A percentile compares a stretch with the other conserved stretches of the same genome.
Conservation (phyloP, 106 monocot species). For the Acorus calamus region DNA sequence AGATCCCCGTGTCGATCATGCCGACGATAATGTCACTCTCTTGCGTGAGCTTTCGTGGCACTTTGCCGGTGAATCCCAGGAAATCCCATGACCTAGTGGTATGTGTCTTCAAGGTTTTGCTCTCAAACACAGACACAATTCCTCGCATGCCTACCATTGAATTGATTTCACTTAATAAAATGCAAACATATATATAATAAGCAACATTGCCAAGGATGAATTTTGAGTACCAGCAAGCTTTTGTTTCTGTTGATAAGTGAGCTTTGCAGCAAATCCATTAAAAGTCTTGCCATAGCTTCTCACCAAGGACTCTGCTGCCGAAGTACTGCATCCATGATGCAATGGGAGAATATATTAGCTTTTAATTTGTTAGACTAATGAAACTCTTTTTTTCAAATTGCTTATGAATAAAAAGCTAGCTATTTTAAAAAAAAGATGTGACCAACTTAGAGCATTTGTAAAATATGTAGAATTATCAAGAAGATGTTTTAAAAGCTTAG, state of each 20-base stretch:
- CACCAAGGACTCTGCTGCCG: no score
- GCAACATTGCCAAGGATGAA: neutral
- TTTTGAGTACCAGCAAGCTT: slow-evolving; percentile 2
- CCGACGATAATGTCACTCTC: slow-evolving; percentile 2
- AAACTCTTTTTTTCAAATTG: no score
- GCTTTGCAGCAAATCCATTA: slow-evolving; percentile 8
- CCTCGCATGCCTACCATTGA: neutral
- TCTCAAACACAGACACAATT: slow-evolving; percentile 10
- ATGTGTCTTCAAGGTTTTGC: neutral
- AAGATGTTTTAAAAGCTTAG: no score
- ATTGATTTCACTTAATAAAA: no score
- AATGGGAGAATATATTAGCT: no score
- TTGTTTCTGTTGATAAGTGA: slow-evolving; percentile 2
- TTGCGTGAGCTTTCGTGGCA: neutral
- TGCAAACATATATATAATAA: neutral
- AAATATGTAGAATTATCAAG: no score
- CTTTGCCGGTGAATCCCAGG: neutral
- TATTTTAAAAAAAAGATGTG: no score
- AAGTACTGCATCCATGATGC: no score
- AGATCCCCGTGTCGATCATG: slow-evolving; percentile 4
- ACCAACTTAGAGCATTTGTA: no score
- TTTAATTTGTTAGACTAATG: no score
- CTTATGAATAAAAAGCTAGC: no score
- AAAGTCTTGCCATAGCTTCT: slow-evolving; percentile 5
- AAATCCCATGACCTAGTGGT: slow-evolving; percentile 15